Evolutionary conservation across 2,329 filamentous ascomycete species (phyloP), one percentile per base, ranked within the genome.

Genomic region (Elsinoe australis): DNA sequence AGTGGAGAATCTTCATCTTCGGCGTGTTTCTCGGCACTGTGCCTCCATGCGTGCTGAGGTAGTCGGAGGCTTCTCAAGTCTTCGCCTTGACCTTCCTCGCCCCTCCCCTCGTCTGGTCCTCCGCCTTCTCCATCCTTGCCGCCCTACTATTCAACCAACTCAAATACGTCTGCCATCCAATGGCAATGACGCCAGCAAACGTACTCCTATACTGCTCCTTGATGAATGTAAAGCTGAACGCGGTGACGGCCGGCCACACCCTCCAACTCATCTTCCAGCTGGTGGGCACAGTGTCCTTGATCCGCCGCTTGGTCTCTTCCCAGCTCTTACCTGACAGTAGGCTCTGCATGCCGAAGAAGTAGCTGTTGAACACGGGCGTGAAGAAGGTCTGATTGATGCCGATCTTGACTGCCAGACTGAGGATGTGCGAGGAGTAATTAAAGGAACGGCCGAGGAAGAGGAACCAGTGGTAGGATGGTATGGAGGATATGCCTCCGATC

Each of bases 81-180:
- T 38, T 48, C 21, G 15, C 36, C 36, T 49, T 44, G 3, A 10
- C 19, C 17, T 17, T 33, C 9, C 15, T 15, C 35, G 22, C 18
- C 8, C 17, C 31, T 15, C 6, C 14, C 8, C 6, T 12, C 21
- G 21, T 34, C 9, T 17, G 15, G 12, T 47, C 19, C 17, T 36
- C 44, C 9, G 19, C 22, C 61, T 52, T 60, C 68, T 53, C 78
- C 75, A 56, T 73, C 69, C 71, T 70, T 63, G 87, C 86, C 1
- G 85, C 86, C 53, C 71, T 71, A 58, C 83, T 75, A 59, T 94
- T 94, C 59, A 94, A 65, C 64, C 80, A 85, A 56, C 82, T 86
- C 57, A 95, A 61, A 71, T 95, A 95, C 1, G 87, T 88, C 74
- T 95, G 89, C 89, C 89, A 95, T 0, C 85, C 85, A 45, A 95